These are phyloP conservation scores for Aspergillus intermedius DNA, from an alignment of 2,329 filamentous ascomycete genomes.

Conservation along the genomic window DNA sequence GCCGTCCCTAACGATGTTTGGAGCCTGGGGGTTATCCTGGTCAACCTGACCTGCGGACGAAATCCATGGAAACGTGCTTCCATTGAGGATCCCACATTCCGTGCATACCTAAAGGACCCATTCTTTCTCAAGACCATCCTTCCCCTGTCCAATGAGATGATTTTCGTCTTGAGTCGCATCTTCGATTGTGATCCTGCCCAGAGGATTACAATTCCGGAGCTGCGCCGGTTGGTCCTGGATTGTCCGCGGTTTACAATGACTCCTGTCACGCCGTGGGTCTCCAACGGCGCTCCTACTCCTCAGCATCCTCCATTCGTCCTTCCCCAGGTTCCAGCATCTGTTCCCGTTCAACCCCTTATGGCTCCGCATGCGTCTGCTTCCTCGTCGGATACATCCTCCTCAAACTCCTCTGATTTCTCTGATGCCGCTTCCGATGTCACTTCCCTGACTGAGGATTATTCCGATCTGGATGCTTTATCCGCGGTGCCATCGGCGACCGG, in stretches of 20 bases:
- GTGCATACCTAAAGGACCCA: conserved; percentile 75
- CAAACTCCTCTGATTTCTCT: conserved; percentile 32
- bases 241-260: conserved; percentile 64
- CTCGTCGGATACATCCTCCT: conserved; percentile 30
- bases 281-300: conserved; percentile 18
- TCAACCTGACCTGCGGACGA: conserved; percentile 94
- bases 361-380: conserved; percentile 32
- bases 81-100: conserved; percentile 87
- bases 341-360: conserved; percentile 26
- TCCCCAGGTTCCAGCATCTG: conserved; percentile 30
- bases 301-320: too few relatives aligned
- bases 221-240: conserved; percentile 67
- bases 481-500: conserved; percentile 30
- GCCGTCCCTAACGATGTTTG: conserved; percentile 96
- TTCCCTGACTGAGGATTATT: conserved; percentile 33
- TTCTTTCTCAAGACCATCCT: conserved; percentile 90
- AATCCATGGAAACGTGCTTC: conserved; percentile 99
- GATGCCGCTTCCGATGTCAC: conserved; percentile 35
- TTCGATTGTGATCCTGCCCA: conserved; percentile 80
- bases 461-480: conserved; percentile 27
- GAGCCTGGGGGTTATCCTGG: conserved; percentile 95
- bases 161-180: conserved; percentile 76
- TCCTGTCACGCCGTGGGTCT: conserved; percentile 33
- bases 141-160: conserved; percentile 81
- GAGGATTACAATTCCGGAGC: conserved; percentile 72